Conservation (phyloP, 768 basidiomycete species). For the Tulasnella calospora region DNA sequence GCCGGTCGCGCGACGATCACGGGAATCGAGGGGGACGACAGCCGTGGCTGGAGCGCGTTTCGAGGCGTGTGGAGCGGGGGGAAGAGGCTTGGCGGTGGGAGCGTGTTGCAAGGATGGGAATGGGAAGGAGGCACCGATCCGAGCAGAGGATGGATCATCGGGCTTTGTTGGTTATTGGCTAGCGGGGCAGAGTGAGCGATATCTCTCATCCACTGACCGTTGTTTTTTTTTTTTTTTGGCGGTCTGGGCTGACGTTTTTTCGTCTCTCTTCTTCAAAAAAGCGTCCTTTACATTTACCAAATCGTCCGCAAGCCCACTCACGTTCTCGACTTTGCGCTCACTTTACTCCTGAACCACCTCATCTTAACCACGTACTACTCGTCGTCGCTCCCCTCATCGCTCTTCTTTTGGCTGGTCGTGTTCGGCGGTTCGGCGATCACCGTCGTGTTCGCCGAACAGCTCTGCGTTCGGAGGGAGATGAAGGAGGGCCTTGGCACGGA, state of each 20-base stretch:
- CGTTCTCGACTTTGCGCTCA: slow-evolving; percentile 90
- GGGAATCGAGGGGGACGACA: slow-evolving; percentile 56
- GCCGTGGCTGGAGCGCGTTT: slow-evolving; percentile 54
- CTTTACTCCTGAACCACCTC: slow-evolving; percentile 85
- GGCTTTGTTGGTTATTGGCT: slow-evolving; percentile 76
- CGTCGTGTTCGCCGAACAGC: slow-evolving; percentile 80
- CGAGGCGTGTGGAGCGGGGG: slow-evolving; percentile 78
- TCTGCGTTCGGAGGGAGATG: slow-evolving; percentile 90
- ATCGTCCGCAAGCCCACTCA: slow-evolving; percentile 87
- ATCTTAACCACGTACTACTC: slow-evolving; percentile 93
- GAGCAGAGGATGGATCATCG: slow-evolving; percentile 85
- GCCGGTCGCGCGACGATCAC: slow-evolving; percentile 75
- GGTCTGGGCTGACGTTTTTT: not conserved
- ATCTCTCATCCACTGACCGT: too few relatives aligned
- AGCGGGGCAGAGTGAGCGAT: slow-evolving; percentile 84
- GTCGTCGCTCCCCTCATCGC: slow-evolving; percentile 68
- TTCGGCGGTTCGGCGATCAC: slow-evolving; percentile 63
- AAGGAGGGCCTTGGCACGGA: slow-evolving; percentile 56
- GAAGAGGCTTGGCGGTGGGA: slow-evolving; percentile 61
- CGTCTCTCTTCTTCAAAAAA: slow-evolving; percentile 32
- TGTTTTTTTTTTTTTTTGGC: not conserved
- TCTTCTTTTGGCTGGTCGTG: slow-evolving; percentile 89
- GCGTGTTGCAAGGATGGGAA: slow-evolving; percentile 44
- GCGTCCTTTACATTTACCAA: slow-evolving; percentile 76
- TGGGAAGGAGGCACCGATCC: slow-evolving; percentile 73